These are phyloP conservation scores for Orbilia ellipsospora DNA, from an alignment of 2,329 filamentous ascomycete genomes.

Conservation along the genomic window DNA sequence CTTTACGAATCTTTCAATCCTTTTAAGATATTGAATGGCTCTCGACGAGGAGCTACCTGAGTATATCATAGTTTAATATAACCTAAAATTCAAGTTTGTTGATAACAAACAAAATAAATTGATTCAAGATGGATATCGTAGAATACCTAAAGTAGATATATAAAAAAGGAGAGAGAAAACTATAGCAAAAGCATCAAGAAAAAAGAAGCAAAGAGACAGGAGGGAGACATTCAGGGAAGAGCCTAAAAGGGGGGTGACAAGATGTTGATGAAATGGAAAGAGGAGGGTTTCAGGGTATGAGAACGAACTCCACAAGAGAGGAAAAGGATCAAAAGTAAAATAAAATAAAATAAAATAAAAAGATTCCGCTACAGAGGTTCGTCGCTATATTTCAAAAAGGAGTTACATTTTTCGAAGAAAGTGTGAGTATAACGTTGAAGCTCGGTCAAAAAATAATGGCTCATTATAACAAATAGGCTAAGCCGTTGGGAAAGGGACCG, in stretches of 20 bases:
- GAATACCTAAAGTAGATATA: constrained; percentile 3
- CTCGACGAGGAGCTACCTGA: too few species aligned
- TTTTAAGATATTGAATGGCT: too few species aligned
- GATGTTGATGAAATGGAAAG: constrained; percentile 50
- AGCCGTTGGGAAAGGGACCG: constrained; percentile 32
- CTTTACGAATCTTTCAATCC: too few species aligned
- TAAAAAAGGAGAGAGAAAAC: constrained; percentile 4
- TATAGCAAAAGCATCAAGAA: background rate
- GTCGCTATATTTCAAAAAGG: constrained; percentile 42
- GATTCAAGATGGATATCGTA: constrained; percentile 8
- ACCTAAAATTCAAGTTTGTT: constrained; percentile 1
- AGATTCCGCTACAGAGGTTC: constrained; percentile 53
- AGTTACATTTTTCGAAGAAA: constrained; percentile 21
- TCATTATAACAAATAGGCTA: constrained; percentile 54
- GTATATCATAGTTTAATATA: background rate
- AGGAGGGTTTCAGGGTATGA: constrained; percentile 19
- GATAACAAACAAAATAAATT: constrained; percentile 6
- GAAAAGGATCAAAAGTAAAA: constrained; percentile 34
- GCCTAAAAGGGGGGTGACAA: constrained; percentile 32
- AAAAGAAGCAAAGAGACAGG: constrained; percentile 3
- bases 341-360: constrained; percentile 47
- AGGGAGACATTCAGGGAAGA: constrained; percentile 29
- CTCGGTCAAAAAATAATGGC: constrained; percentile 43
- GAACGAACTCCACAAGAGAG: constrained; percentile 53
- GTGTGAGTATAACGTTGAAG: constrained; percentile 2